Evolutionary conservation across 2,329 filamentous ascomycete genomes (phyloP), one percentile per base, ranked within the genome.

Genomic region (Madurella fahalii): DNA sequence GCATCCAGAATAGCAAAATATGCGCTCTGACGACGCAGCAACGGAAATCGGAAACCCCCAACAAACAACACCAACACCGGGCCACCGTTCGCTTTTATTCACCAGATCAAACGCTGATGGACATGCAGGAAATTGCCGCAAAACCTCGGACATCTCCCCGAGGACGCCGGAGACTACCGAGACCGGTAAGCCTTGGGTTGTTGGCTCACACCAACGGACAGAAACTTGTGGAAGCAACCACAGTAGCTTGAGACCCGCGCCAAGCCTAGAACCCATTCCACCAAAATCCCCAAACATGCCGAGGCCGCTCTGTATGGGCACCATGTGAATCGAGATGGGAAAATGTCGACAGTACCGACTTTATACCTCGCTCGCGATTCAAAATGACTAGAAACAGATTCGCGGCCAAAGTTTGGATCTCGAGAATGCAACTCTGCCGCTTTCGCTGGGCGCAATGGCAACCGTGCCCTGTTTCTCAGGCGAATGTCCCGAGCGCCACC

Each of bases 401-500:
- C 31, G 44, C 31, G 16, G 16, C n/a, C 32, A 47, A 47, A 18
- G 44, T 17, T n/a, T 11, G 16, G n/a, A 11, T 32, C 37, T 57
- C 39, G 47, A 39, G 46, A 31, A 40, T 53, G 47, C 40, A 47
- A 18, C 45, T 12, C 12, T 46, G 45, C 30, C 47, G 32, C 50
- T 31, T 16, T 51, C 31, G 34, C 40, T 25, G 50, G 47, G 50
- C 47, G 47, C 50, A 47, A 12, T 46, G 48, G 46, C 18, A 18
- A 40, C 34, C 43, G 40, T 55, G 56, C 58, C 58, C 40, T 40
- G 54, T 42, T 57, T 60, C 47, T 57, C 41, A 58, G 58, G 60
- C 25, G 48, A 53, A 9, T 17, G 30, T 45, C 16, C 52, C 54
- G 46, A 55, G 54, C 50, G 52, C 53, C 47, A 31, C 34, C 16